Evolutionary conservation across 179 eudicot genomes (phyloP).

Genomic region (Sideroxylon spinosum): DNA sequence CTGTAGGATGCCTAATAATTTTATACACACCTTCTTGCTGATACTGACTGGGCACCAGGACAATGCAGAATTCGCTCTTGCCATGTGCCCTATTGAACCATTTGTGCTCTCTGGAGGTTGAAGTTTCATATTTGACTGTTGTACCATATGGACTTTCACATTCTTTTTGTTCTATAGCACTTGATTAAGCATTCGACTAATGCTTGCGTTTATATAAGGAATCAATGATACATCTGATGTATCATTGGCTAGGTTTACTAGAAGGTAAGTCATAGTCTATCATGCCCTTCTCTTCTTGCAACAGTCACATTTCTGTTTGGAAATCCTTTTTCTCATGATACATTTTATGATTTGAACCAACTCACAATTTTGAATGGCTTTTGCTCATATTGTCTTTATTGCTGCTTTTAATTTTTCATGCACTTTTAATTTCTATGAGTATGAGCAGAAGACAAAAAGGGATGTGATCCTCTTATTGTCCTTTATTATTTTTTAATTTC

Average conservation of each 20-base stretch:
- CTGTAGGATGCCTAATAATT: too few relatives aligned
- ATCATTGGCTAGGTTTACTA: too few relatives aligned
- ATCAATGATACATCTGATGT: too few relatives aligned
- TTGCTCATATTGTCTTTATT: not conserved
- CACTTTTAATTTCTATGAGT: not conserved
- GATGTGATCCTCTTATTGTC: not conserved
- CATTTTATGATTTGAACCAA: not conserved
- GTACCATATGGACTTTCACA: too few relatives aligned
- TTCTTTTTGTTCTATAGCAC: too few relatives aligned
- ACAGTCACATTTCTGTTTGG: not conserved
- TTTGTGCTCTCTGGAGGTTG: constrained; percentile 86
- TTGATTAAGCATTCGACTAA: too few relatives aligned
- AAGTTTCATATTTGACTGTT: not conserved
- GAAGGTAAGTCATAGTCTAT: too few relatives aligned
- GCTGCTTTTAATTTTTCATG: not conserved
- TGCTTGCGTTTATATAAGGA: too few relatives aligned
- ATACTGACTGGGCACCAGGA: constrained; percentile 72
- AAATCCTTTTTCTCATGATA: not conserved
- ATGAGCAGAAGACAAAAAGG: not conserved
- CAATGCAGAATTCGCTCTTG: constrained; percentile 81
- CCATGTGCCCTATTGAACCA: constrained; percentile 71
- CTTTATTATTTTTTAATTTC: too few relatives aligned
- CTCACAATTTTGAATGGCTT: not conserved
- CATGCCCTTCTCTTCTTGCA: not conserved
- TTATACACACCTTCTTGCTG: constrained; percentile 27